Conservation (phyloP, 1,284 basidiomycete genomes). For the Mycosarcoma maydis region DNA sequence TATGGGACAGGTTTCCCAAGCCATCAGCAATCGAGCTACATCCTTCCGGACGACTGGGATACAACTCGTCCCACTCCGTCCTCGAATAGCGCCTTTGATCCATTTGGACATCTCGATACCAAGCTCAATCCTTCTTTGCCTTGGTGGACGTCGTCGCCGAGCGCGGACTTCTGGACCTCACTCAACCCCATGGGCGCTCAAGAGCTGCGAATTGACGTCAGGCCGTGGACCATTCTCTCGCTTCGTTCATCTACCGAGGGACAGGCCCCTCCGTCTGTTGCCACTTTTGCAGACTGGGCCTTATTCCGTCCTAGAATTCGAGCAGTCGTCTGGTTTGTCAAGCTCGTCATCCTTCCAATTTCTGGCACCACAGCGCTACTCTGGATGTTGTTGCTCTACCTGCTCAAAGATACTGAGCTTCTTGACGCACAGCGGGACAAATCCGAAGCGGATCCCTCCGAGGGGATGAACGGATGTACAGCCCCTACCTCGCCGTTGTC, state of each 20-base stretch:
- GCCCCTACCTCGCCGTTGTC: constrained; percentile 35
- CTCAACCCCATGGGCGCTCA: constrained; percentile 79
- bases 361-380: constrained; percentile 78
- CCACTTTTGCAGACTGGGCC: constrained; percentile 55
- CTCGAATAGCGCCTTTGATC: constrained; percentile 44
- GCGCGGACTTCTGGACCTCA: constrained; percentile 76
- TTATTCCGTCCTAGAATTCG: constrained; percentile 67
- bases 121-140: constrained; percentile 24
- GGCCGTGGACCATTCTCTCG: constrained; percentile 80
- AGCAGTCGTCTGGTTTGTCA: constrained; percentile 76
- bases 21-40: constrained; percentile 31
- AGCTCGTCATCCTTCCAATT: constrained; percentile 86
- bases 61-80: constrained; percentile 5
- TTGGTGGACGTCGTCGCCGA: constrained; percentile 62
- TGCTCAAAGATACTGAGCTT: constrained; percentile 89
- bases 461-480: constrained; percentile 50
- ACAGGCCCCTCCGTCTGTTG: constrained; percentile 66
- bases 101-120: constrained; percentile 46
- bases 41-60: constrained; percentile 36
- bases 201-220: constrained; percentile 81
- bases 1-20: constrained; percentile 56
- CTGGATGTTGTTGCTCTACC: constrained; percentile 83
- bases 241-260: constrained; percentile 69
- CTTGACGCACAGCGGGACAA: constrained; percentile 80
- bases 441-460: constrained; percentile 62